Evolutionary conservation across 345 rosid genomes (phyloP).

Genomic region (Camelina neglecta): DNA sequence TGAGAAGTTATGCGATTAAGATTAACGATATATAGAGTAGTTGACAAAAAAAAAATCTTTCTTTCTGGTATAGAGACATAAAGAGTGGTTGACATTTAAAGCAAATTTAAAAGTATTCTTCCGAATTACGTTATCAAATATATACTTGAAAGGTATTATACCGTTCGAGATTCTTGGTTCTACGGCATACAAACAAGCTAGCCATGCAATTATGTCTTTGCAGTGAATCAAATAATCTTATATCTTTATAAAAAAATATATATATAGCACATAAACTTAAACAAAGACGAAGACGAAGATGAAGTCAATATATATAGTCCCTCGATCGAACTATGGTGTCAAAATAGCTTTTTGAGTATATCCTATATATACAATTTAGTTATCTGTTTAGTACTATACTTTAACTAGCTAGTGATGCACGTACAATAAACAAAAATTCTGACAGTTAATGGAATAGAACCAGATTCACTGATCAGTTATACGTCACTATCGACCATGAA

Average conservation of each 20-base stretch:
- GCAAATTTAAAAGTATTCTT: constrained; percentile 16
- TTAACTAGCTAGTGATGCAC: constrained; percentile 30
- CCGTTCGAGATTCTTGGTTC: constrained; percentile 35
- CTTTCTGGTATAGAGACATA: background rate
- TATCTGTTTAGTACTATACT: constrained; percentile 4
- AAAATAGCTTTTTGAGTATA: constrained; percentile 21
- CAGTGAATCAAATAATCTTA: constrained; percentile 4
- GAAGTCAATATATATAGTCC: background rate
- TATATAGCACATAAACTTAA: background rate
- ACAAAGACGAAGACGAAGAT: background rate
- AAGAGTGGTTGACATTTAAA: constrained; percentile 36
- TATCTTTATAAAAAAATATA: constrained; percentile 1
- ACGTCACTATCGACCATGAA: constrained; percentile 32
- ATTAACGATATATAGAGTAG: background rate
- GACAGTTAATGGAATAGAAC: constrained; percentile 43
- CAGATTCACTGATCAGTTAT: constrained; percentile 34
- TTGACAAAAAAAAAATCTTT: background rate
- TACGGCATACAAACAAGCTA: constrained; percentile 17
- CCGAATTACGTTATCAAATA: background rate
- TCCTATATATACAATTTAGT: constrained; percentile 11
- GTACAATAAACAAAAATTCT: background rate
- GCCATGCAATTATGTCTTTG: constrained; percentile 17
- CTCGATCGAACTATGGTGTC: background rate
- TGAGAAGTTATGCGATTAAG: background rate
- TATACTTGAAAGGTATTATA: background rate